These are phyloP conservation scores for Diaporthe amygdali DNA, from an alignment of 2,329 filamentous ascomycete species.

Conservation along the genomic window DNA sequence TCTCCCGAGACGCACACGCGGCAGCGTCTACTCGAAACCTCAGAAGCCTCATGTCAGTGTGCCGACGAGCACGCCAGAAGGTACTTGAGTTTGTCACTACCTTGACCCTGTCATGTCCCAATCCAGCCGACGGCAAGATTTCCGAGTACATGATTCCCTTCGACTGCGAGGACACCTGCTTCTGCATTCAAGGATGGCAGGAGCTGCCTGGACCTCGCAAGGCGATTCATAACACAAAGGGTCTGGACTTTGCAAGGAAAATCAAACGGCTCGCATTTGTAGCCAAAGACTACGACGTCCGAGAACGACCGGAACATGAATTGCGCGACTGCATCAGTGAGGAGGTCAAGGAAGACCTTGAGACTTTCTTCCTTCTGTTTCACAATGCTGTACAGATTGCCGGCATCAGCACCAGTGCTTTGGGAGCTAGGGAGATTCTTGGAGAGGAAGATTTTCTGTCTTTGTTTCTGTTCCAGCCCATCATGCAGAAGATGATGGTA, in stretches of 20 bases:
- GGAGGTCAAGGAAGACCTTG: background rate
- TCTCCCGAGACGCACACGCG: background rate
- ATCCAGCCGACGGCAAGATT: no score
- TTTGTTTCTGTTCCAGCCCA: background rate
- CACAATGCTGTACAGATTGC: background rate
- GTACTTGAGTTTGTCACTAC: background rate
- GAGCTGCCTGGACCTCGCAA: rapidly evolving
- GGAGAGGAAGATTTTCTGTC: background rate
- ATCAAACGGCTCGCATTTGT: background rate
- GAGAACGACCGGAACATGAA: background rate
- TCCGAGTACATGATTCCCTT: background rate
- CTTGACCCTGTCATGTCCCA: background rate
- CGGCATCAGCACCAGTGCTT: background rate
- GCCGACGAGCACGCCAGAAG: background rate
- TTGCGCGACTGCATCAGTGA: no score
- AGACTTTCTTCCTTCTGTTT: background rate
- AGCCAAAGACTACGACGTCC: background rate
- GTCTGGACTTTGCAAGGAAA: background rate
- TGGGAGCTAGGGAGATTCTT: background rate
- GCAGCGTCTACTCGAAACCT: background rate
- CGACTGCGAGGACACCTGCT: background rate
- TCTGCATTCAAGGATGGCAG: background rate
- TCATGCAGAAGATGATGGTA: background rate
- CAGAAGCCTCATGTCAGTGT: background rate
- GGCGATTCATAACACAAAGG: background rate